Evolutionary conservation across 2,329 filamentous ascomycete species (phyloP), one percentile per base, ranked within the genome.

Genomic region (Ascochyta fabae): DNA sequence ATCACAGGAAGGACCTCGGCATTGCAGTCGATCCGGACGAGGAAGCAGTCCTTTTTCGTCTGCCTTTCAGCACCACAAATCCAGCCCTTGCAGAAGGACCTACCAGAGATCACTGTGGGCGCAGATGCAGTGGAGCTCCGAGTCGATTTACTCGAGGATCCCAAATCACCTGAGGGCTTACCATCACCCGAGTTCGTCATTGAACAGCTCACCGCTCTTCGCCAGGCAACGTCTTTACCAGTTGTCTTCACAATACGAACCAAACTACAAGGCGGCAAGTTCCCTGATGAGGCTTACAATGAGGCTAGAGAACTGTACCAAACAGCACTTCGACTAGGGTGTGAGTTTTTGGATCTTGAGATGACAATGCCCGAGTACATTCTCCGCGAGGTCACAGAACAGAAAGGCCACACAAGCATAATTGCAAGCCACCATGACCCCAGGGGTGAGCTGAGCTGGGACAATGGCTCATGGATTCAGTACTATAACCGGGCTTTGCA

Each of bases 371-470:
- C 92, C 0, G 86, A 91, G 46, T 80, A 87, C n/a, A 80, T 96
- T 31, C 82, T 97, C 27, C 84, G 88, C 41, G 80, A 84, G 13
- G 82, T 96, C 4, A 82, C 85, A 0, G 85, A 88, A 50, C 85
- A 82, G 60, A 89, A 91, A 73, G 88, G 88, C 2, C 83, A 84
- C 61, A 92, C 91, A 1, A 89, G 87, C 59, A 90, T 99, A 70
- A 96, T 99, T 66, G 92, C 94, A 8, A 99, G 95, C 0, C 94
- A 99, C 73, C 95, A 99, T 73, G 95, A 99, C 72, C 91, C 92
- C 0, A 79, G 84, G 52, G 89, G 89, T 8, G 81, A 83, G 22
- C 80, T 98, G 16, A 94, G 91, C 1, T 99, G 95, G 95, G 87
- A 83, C 61, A 93, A 96, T 65, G 92, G 91, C n/a, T 91, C 91